phyloP scores from a whole-genome alignment of 1,139 yeast genomes.

The Meyerozyma smithsonii region DNA sequence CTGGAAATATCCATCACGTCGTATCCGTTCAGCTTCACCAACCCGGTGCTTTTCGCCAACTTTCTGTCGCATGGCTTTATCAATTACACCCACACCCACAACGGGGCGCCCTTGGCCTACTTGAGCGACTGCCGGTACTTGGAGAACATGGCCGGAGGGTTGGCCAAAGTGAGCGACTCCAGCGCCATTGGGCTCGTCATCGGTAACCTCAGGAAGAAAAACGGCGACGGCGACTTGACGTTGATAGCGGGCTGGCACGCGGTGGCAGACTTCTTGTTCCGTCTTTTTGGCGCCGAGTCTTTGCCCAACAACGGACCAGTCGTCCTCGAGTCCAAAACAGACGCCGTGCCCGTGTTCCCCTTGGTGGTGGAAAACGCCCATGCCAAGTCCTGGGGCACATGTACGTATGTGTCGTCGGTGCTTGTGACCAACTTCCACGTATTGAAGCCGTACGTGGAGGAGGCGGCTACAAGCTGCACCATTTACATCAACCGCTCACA shows the following conservation, averaged over 20 bases:
- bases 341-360: not conserved
- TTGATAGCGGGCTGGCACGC: conserved; percentile 19
- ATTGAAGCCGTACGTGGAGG: not conserved
- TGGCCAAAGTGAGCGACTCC: conserved; percentile 20
- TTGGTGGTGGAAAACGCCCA: not conserved
- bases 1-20: conserved; percentile 26
- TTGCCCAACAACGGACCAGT: not conserved
- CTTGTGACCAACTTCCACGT: not conserved
- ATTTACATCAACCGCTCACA: not conserved
- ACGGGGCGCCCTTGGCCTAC: conserved; percentile 18
- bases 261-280: not conserved
- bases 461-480: not conserved
- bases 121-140: conserved; percentile 53
- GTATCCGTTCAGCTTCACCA: conserved; percentile 57
- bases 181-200: conserved; percentile 47
- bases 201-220: conserved; percentile 45
- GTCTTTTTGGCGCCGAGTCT: not conserved
- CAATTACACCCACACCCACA: conserved; percentile 23
- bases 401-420: not conserved
- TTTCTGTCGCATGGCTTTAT: conserved; percentile 45
- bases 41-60: conserved; percentile 50
- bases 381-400: conserved; percentile 1
- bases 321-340: not conserved
- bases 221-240: conserved; percentile 61
- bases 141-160: conserved; percentile 65